phyloP scores from a whole-genome alignment of 2,329 filamentous ascomycete species.

The Trichoderma atroviride region DNA sequence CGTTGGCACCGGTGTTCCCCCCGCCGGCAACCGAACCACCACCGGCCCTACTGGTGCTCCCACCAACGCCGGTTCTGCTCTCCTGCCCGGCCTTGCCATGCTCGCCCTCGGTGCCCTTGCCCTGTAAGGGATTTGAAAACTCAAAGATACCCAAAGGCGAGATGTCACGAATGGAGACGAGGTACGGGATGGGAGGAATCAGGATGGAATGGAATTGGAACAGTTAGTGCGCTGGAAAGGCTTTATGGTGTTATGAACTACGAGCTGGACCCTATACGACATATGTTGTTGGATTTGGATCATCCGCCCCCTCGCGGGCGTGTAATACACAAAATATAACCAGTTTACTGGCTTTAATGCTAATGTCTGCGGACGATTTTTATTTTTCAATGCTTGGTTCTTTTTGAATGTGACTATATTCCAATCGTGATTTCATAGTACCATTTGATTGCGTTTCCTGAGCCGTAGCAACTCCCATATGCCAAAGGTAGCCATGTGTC shows the following conservation, averaged over 20 bases:
- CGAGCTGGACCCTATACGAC: slow-evolving; percentile 21
- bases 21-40: slow-evolving; percentile 29
- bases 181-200: background rate
- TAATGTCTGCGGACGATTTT: slow-evolving; percentile 28
- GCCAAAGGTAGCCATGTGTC: background rate
- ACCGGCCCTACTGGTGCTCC: slow-evolving; percentile 28
- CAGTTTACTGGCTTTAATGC: slow-evolving; percentile 32
- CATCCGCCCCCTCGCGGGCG: slow-evolving; percentile 2
- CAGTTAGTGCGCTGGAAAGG: background rate
- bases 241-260: slow-evolving; percentile 19
- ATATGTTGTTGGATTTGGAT: slow-evolving; percentile 28
- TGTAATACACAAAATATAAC: slow-evolving; percentile 31
- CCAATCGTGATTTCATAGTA: background rate
- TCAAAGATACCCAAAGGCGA: background rate
- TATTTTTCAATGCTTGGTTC: background rate
- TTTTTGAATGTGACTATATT: background rate
- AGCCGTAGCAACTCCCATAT: background rate
- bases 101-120: slow-evolving; percentile 40
- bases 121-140: slow-evolving; percentile 38
- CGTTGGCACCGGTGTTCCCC: slow-evolving; percentile 27
- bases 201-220: background rate
- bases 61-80: slow-evolving; percentile 37
- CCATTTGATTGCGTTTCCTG: background rate
- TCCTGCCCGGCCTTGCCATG: slow-evolving; percentile 40
- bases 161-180: background rate